phyloP scores from a whole-genome alignment of 352 stramenopile species.

The Pythium dissimile region DNA sequence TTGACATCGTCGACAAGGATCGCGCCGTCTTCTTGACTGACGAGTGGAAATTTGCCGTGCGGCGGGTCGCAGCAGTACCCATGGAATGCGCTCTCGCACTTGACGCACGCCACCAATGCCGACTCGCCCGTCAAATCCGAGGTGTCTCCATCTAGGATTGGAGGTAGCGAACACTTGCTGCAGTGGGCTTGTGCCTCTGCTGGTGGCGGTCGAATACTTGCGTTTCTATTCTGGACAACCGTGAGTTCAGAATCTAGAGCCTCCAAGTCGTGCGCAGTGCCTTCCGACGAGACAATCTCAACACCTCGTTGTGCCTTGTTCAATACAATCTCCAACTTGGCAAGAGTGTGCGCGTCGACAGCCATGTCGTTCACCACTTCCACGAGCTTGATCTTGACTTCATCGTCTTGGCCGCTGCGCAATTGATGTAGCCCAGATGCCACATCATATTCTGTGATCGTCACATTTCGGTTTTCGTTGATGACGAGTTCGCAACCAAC shows the following conservation, averaged over 20 bases:
- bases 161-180: slow-evolving; percentile 14
- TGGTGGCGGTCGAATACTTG: slow-evolving; percentile 5
- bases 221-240: slow-evolving; percentile 1
- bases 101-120: slow-evolving; percentile 45
- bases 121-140: not conserved
- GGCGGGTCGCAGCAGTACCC: slow-evolving; percentile 75
- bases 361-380: not conserved
- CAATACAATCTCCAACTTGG: slow-evolving; percentile 7
- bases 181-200: not conserved
- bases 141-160: slow-evolving; percentile 16
- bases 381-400: not conserved
- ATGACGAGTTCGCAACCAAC: not conserved
- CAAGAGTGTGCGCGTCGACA: not conserved
- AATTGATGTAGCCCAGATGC: not conserved
- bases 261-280: not conserved
- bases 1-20: slow-evolving; percentile 62
- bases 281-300: not conserved
- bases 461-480: not conserved
- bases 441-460: slow-evolving; percentile 5
- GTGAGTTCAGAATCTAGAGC: slow-evolving; percentile 4
- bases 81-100: slow-evolving; percentile 58
- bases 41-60: slow-evolving; percentile 48
- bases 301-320: slow-evolving; percentile 14
- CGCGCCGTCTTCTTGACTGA: slow-evolving; percentile 48
- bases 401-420: not conserved